phyloP scores from a whole-genome alignment of 2,329 filamentous ascomycete species.

The Dactylellina sp. region DNA sequence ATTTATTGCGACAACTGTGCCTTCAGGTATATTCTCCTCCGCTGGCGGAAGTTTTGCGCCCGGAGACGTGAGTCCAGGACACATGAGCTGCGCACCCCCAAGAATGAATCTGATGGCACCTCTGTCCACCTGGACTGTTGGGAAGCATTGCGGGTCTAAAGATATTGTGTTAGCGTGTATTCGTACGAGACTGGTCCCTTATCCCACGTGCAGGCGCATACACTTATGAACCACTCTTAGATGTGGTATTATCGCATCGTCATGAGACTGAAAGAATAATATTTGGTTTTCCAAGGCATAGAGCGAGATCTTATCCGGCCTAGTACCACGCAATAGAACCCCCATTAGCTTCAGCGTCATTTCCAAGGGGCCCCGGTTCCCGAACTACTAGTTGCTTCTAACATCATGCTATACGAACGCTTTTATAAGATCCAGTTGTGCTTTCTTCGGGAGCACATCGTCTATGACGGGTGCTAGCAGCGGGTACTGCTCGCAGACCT shows the following conservation, averaged over 20 bases:
- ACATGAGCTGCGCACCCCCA: constrained; percentile 93
- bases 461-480: constrained; percentile 88
- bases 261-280: constrained; percentile 90
- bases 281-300: constrained; percentile 83
- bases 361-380: neutral
- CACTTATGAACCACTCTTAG: constrained; percentile 82
- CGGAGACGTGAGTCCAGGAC: constrained; percentile 85
- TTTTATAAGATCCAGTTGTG: constrained; percentile 89
- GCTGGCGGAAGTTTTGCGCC: constrained; percentile 79
- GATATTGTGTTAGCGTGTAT: neutral
- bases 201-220: constrained; percentile 5
- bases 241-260: constrained; percentile 84
- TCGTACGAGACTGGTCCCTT: neutral
- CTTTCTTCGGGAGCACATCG: constrained; percentile 94
- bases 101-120: constrained; percentile 97
- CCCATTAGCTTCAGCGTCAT: constrained; percentile 11
- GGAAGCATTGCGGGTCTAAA: constrained; percentile 78
- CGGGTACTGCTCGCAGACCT: constrained; percentile 85
- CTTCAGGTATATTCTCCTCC: constrained; percentile 75
- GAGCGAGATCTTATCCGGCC: constrained; percentile 86
- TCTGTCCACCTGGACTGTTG: constrained; percentile 87
- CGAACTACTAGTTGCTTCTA: constrained; percentile 6
- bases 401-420: constrained; percentile 61
- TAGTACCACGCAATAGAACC: constrained; percentile 60
- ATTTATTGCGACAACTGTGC: constrained; percentile 85